These are phyloP conservation scores for Stephania cephalantha DNA, from an alignment of 164 flowering plant species.

Conservation along the genomic window DNA sequence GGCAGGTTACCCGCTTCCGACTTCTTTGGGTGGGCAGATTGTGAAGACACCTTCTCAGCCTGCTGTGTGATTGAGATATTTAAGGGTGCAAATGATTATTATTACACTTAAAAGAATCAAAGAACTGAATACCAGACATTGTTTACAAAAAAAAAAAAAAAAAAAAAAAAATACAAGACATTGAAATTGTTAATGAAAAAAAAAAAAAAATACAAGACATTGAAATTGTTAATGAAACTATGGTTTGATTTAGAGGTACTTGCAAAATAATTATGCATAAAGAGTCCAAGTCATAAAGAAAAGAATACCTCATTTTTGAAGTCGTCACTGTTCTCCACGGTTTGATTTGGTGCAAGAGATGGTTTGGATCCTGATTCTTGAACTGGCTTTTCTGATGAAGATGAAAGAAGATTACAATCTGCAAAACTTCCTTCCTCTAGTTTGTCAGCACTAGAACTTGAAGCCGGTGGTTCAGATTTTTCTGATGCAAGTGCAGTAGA, in stretches of 20 bases:
- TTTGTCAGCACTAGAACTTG: constrained; percentile 23
- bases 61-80: neutral
- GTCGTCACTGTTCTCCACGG: constrained; percentile 18
- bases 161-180: too few species aligned
- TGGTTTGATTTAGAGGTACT: too few species aligned
- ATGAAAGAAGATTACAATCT: constrained; percentile 17
- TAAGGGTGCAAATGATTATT: neutral
- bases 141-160: too few species aligned
- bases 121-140: too few species aligned
- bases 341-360: constrained; percentile 16
- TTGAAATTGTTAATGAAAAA: too few species aligned
- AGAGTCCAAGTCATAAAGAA: neutral
- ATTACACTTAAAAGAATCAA: too few species aligned
- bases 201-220: too few species aligned
- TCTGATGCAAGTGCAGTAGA: constrained; percentile 65
- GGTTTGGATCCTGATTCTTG: constrained; percentile 20
- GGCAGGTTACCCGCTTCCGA: constrained; percentile 18
- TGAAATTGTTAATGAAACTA: too few species aligned
- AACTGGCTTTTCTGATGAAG: constrained; percentile 18
- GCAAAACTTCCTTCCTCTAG: constrained; percentile 35
- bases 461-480: constrained; percentile 28
- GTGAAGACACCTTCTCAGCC: constrained; percentile 16
- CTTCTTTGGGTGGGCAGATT: constrained; percentile 11
- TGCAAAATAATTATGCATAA: neutral
- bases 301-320: constrained; percentile 18